phyloP scores from a whole-genome alignment of 495 filamentous ascomycete genomes.

The Aspergillus kassunensis region DNA sequence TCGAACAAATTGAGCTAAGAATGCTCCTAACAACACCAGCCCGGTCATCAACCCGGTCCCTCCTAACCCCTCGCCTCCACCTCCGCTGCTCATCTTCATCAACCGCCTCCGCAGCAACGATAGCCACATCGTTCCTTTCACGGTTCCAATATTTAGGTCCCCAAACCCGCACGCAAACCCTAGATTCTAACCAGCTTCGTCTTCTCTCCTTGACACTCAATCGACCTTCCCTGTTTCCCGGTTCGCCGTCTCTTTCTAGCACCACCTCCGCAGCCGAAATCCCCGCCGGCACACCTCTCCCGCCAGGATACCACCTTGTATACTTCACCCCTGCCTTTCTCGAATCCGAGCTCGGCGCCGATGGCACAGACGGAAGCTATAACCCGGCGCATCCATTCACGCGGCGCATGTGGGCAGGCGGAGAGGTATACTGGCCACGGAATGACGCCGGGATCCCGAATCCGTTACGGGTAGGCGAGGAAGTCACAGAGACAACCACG shows the following conservation, averaged over 20 bases:
- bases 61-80: background rate
- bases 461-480: constrained; percentile 48
- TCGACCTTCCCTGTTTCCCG: constrained; percentile 36
- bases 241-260: constrained; percentile 28
- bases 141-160: constrained; percentile 41
- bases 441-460: constrained; percentile 31
- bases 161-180: constrained; percentile 41
- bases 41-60: background rate
- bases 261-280: constrained; percentile 9
- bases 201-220: constrained; percentile 52
- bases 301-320: constrained; percentile 65
- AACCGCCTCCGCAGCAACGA: constrained; percentile 22
- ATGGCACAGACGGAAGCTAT: constrained; percentile 71
- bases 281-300: constrained; percentile 42
- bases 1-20: background rate
- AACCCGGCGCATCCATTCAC: constrained; percentile 60
- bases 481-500: constrained; percentile 53
- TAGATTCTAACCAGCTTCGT: constrained; percentile 57
- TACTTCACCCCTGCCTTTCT: constrained; percentile 64
- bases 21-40: constrained; percentile 1
- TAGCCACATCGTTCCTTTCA: constrained; percentile 42
- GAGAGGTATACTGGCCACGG: constrained; percentile 51
- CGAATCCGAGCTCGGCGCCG: constrained; percentile 51
- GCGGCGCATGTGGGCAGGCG: constrained; percentile 79
- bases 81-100: constrained; percentile 9